A percentile compares a stretch with the other conserved stretches of the same genome.
Evolutionary conservation across 768 basidiomycete species (phyloP).

Genomic region (Leccinum truebloodii): DNA sequence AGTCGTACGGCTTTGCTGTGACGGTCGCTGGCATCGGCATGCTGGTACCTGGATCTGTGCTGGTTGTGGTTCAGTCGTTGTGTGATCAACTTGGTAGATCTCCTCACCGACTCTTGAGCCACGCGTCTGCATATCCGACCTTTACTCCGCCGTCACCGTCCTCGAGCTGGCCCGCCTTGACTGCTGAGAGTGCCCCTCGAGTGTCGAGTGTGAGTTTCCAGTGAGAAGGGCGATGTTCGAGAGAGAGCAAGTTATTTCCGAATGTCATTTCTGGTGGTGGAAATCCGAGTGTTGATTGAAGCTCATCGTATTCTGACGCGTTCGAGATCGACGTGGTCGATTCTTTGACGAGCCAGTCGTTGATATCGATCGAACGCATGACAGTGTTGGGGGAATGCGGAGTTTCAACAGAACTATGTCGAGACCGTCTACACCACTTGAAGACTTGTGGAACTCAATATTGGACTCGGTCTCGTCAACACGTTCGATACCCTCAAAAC

Average conservation of each 20-base stretch:
- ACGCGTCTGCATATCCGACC: slow-evolving; percentile 93
- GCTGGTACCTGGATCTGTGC: slow-evolving; percentile 65
- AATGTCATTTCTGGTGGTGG: slow-evolving; percentile 98
- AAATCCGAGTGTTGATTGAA: slow-evolving; percentile 65
- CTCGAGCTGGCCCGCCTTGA: slow-evolving; percentile 73
- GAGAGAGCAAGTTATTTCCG: slow-evolving; percentile 72
- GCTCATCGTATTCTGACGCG: slow-evolving; percentile 68
- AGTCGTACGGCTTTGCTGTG: slow-evolving; percentile 88
- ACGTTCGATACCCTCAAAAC: slow-evolving; percentile 82
- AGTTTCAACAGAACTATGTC: slow-evolving; percentile 20
- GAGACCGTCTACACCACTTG: slow-evolving; percentile 63
- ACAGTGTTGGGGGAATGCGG: neutral
- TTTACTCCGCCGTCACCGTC: slow-evolving; percentile 90
- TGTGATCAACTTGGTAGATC: neutral
- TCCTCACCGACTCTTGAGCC: slow-evolving; percentile 81
- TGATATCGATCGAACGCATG: slow-evolving; percentile 57
- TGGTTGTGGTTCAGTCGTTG: slow-evolving; percentile 28
- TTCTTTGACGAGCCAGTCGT: slow-evolving; percentile 69
- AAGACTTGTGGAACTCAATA: slow-evolving; percentile 92
- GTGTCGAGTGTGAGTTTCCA: slow-evolving; percentile 70
- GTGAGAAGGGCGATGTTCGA: slow-evolving; percentile 64
- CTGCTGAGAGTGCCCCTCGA: slow-evolving; percentile 63
- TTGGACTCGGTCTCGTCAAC: slow-evolving; percentile 83
- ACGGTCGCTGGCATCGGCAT: slow-evolving; percentile 71
- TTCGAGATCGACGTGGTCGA: slow-evolving; percentile 80